Evolutionary conservation across 805 yeast species (phyloP).

Genomic region (Saccharomyces kudriavzevii): DNA sequence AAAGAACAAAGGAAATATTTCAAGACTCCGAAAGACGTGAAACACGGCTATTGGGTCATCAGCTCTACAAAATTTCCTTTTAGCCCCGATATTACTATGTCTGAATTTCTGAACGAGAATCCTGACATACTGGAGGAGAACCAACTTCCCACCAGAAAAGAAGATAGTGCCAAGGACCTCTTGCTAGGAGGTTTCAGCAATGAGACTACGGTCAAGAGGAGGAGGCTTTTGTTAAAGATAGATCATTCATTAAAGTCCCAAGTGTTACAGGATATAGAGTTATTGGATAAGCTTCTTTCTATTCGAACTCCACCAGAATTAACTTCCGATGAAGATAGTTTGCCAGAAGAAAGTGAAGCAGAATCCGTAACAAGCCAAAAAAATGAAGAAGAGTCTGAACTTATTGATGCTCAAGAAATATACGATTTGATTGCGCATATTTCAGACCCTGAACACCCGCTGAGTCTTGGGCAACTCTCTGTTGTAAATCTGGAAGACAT

Average conservation of each 20-base stretch:
- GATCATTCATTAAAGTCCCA: slow-evolving; percentile 20
- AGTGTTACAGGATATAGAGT: slow-evolving; percentile 22
- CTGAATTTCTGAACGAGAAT: slow-evolving; percentile 84
- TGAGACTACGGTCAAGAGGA: slow-evolving; percentile 15
- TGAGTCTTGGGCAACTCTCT: slow-evolving; percentile 86
- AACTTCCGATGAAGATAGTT: slow-evolving; percentile 14
- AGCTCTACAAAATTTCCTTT: background rate
- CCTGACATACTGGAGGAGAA: slow-evolving; percentile 76
- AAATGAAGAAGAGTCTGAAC: slow-evolving; percentile 40
- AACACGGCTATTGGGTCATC: background rate
- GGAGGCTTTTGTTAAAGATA: slow-evolving; percentile 21
- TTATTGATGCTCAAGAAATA: slow-evolving; percentile 82
- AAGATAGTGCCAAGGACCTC: slow-evolving; percentile 17
- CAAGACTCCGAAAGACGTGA: background rate
- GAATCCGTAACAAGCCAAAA: slow-evolving; percentile 17
- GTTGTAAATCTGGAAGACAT: slow-evolving; percentile 86
- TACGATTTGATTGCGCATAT: slow-evolving; percentile 78
- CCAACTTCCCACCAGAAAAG: slow-evolving; percentile 63
- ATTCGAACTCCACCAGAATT: slow-evolving; percentile 21
- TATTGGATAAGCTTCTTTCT: slow-evolving; percentile 22
- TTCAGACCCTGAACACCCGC: slow-evolving; percentile 96
- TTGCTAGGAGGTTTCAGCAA: slow-evolving; percentile 13
- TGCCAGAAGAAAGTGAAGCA: slow-evolving; percentile 13
- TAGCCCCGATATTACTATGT: slow-evolving; percentile 35
- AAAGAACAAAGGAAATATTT: background rate